Percentiles rank a stretch among this genome's conserved stretches.
phyloP scores from a whole-genome alignment of 2,329 filamentous ascomycete species.

The Emergomyces pasteurianus region DNA sequence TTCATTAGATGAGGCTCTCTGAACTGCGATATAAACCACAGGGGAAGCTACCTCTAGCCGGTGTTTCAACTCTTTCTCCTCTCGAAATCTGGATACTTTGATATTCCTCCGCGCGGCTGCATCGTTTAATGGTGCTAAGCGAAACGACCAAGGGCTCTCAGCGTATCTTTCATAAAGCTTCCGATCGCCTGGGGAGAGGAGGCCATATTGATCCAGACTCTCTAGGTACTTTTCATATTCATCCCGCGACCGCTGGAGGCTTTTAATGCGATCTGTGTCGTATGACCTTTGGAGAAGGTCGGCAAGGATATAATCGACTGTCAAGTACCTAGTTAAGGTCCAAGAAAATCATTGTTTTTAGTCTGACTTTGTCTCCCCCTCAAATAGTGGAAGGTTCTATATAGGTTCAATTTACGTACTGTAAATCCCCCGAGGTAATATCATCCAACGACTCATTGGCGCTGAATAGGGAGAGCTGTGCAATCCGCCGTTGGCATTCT shows the following conservation, averaged over 20 bases:
- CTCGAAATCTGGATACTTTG: constrained; percentile 75
- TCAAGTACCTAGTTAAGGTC: constrained; percentile 48
- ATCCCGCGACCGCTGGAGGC: constrained; percentile 52
- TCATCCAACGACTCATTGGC: constrained; percentile 84
- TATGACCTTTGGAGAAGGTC: constrained; percentile 60
- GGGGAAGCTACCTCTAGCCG: constrained; percentile 53
- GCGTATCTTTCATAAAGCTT: constrained; percentile 61
- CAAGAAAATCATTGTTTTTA: constrained; percentile 6
- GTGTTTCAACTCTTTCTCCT: constrained; percentile 73
- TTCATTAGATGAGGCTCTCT: too few relatives aligned
- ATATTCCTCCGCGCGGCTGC: constrained; percentile 60
- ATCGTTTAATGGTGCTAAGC: constrained; percentile 54
- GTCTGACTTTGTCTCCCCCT: neutral
- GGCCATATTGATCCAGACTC: constrained; percentile 63
- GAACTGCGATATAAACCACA: too few relatives aligned
- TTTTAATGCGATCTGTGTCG: constrained; percentile 50
- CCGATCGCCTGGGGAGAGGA: constrained; percentile 54
- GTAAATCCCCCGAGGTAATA: constrained; percentile 68
- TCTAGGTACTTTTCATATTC: constrained; percentile 70
- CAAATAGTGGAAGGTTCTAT: neutral
- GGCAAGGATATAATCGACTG: constrained; percentile 65
- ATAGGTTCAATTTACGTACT: constrained; percentile 36
- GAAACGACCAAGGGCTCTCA: constrained; percentile 61
- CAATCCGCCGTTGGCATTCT: constrained; percentile 57
- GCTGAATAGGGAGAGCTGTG: constrained; percentile 71